phyloP scores from a whole-genome alignment of 495 filamentous ascomycete genomes.

The Lasiosphaeria hispida region DNA sequence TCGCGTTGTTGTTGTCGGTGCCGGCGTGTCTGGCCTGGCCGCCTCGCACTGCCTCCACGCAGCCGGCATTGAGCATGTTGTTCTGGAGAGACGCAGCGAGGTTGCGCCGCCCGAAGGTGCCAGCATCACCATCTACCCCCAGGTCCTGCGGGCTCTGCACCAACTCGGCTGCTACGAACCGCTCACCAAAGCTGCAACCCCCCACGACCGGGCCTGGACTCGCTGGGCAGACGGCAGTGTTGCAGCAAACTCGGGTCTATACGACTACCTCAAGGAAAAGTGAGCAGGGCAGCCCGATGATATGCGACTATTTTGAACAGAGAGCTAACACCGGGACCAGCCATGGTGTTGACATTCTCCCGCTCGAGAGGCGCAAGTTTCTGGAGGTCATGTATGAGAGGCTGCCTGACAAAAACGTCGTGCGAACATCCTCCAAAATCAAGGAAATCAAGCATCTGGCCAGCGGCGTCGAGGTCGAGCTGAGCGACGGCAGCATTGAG shows the following conservation, averaged over 20 bases:
- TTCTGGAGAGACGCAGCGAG: conserved; percentile 30
- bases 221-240: background rate
- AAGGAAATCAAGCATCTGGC: background rate
- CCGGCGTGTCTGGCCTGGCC: conserved; percentile 50
- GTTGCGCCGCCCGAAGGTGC: conserved; percentile 33
- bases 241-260: background rate
- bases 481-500: background rate
- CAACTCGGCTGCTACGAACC: background rate
- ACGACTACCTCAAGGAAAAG: background rate
- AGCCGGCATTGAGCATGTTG: conserved; percentile 36
- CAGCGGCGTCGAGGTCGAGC: background rate
- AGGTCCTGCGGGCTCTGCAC: conserved; percentile 22
- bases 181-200: background rate
- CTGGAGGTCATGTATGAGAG: background rate
- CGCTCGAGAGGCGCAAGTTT: background rate
- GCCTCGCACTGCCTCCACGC: conserved; percentile 34
- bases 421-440: background rate
- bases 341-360: background rate
- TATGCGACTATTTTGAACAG: too few relatives aligned
- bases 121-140: conserved; percentile 6
- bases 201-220: background rate
- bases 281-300: background rate
- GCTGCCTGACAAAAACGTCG: background rate
- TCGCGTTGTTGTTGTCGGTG: conserved; percentile 47
- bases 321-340: background rate